These are phyloP conservation scores for Lenwebbia sp. DNA, from an alignment of 345 rosid genomes.

Conservation along the genomic window DNA sequence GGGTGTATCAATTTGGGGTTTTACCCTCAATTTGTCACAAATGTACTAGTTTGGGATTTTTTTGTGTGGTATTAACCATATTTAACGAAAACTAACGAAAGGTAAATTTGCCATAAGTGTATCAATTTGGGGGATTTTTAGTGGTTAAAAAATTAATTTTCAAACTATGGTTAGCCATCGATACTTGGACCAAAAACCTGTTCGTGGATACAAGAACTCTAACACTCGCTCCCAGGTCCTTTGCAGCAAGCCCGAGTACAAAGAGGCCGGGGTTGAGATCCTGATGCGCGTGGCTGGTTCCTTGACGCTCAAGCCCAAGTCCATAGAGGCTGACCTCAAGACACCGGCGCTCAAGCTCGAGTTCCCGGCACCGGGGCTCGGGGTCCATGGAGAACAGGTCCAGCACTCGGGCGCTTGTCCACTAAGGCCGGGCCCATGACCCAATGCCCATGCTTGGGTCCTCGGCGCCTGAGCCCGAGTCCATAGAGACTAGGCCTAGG, in stretches of 20 bases:
- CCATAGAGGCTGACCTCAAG: accelerated
- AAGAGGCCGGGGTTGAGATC: accelerated
- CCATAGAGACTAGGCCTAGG: no score
- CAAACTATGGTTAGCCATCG: neutral
- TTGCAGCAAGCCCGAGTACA: neutral
- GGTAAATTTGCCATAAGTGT: no score
- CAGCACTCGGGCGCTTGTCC: no score
- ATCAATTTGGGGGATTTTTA: no score
- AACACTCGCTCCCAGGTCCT: neutral
- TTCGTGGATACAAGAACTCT: neutral
- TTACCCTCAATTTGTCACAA: no score
- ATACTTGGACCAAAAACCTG: neutral
- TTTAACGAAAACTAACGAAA: no score
- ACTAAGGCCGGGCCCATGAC: accelerated
- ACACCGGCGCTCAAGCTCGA: neutral
- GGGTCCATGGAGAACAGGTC: neutral
- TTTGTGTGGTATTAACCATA: no score
- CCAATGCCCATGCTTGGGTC: neutral
- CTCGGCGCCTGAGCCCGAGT: accelerated
- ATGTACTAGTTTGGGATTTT: no score
- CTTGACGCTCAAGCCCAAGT: neutral
- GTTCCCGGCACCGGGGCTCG: neutral
- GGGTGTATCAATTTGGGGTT: no score
- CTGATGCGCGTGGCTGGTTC: accelerated
- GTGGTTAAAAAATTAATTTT: neutral